Evolutionary conservation across 805 yeast genomes (phyloP).

Genomic region (Candida maltosa): DNA sequence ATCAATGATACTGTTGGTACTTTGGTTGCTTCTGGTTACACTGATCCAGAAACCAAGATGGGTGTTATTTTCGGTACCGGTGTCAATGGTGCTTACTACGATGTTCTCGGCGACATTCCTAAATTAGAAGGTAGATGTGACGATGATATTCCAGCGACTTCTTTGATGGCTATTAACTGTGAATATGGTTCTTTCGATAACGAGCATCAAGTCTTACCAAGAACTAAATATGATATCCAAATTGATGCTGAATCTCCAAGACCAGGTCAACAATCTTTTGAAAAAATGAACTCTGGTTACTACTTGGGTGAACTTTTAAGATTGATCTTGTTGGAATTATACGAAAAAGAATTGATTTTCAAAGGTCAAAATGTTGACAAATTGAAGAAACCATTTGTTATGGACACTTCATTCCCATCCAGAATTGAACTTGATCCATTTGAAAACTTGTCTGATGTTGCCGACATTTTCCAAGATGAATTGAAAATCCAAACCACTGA

Average conservation of each 20-base stretch:
- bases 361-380: constrained; percentile 62
- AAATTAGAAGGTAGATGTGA: constrained; percentile 73
- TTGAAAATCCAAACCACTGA: constrained; percentile 65
- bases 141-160: constrained; percentile 56
- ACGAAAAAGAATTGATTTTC: constrained; percentile 58
- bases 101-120: constrained; percentile 65
- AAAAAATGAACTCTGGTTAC: constrained; percentile 96
- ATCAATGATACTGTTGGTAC: constrained; percentile 98
- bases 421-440: constrained; percentile 85
- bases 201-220: constrained; percentile 78
- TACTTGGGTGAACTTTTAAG: constrained; percentile 91
- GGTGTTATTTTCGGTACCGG: constrained; percentile 98
- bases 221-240: constrained; percentile 80
- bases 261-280: constrained; percentile 94
- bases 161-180: constrained; percentile 94
- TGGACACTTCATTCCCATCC: constrained; percentile 90
- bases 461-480: constrained; percentile 55
- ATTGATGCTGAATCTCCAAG: constrained; percentile 88
- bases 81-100: constrained; percentile 95
- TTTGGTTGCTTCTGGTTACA: constrained; percentile 88
- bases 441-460: constrained; percentile 76
- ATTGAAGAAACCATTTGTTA: constrained; percentile 60
- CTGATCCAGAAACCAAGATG: constrained; percentile 85
- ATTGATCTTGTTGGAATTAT: constrained; percentile 70
- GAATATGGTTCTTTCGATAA: constrained; percentile 98